Evolutionary conservation across 768 basidiomycete genomes (phyloP), one percentile per base, ranked within the genome.

Genomic region (Leucocoprinus leucothites): DNA sequence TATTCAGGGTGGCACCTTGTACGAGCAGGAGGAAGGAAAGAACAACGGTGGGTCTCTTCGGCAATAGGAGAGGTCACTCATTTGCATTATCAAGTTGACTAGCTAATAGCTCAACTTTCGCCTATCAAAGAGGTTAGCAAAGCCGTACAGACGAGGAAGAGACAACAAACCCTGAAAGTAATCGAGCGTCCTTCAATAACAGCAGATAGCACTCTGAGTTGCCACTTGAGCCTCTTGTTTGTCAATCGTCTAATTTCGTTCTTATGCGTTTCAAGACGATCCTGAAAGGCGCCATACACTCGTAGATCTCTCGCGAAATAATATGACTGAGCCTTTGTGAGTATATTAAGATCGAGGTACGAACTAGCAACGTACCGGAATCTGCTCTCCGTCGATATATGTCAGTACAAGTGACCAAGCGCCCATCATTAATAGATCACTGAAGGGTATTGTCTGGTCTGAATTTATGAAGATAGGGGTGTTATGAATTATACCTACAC

Each of bases 251-350:
- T 74, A 40, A 86, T 81, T 9, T 72, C 71, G 53, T 61, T 64
- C 61, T 75, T 76, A 62, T 81, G 71, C 25, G 65, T 64, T 36
- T 77, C 72, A 21, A 79, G 60, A 31, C 75, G 70, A 22, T 85
- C 80, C 4, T 72, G 71, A 56, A 93, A 89, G 2, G 85, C 81
- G 59, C 79, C 85, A 69, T 87, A 89, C 13, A 91, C 84, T 34
- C 95, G 84, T 58, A 93, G 88, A 68, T 98, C 96, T 19, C 96
- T 82, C 42, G 95, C 96, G 64, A 98, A 98, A 63, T 88, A 93
- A 59, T 89, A 94, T n/a, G 85, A 80, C 91, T 92, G 22, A 31
- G 57, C 4, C 5, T 6, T n/a, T 38, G 16, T 38, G 38, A 38
- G 31, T 24, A 50, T 43, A 35, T 50, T 51, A 16, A 28, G 28